Base-by-base conservation (phyloP, 345 rosid genomes). In the Reutealis trisperma region DNA sequence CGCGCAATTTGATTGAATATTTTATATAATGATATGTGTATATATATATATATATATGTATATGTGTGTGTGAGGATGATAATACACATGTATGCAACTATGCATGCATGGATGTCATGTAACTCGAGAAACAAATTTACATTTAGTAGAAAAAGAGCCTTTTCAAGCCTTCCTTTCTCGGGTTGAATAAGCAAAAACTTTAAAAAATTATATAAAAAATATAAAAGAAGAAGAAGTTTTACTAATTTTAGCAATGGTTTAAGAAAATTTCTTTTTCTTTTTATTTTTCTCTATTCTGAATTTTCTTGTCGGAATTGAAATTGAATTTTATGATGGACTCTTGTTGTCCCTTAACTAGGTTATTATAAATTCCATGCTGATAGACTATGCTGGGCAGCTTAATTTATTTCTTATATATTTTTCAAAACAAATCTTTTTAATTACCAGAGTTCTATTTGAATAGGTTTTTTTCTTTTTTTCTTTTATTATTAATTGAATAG, bases 241-340 rank as follows among this genome's bases (percentile, higher is more conserved):
- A 62, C 59, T 21, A 45, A 34, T 74, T 42, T 25, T 30, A 52
- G 75, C 47, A 57, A 45, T 45, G 62, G 60, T 27, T 49, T 12
- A 71, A 21, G 37, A 52, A 25, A 65, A 7, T 34, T 22, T 45
- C 24, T 11, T 21, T 51, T 41, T 65, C 67, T 61, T 34, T 78
- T 41, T 37, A 6, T 71, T 58, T 44, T 44, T 44, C 11, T 22
- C 22, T 34, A 64, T 18, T 64, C 12, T 34, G 24, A 64, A 37
- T 32, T 63, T 63, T 8, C 1, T 44, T 64, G 76, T 72, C 54
- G 72, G 73, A 63, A 73, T 67, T 69, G 8, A 13, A 55, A 34
- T 74, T 66, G 64, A 71, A 77, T 45, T 34, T 65, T 73, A 67
- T 24, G 60, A 75, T 68, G 52, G 80, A 75, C 80, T 80, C 70